Conservation (phyloP, 441 rosid genomes). For the Adansonia grandidieri region DNA sequence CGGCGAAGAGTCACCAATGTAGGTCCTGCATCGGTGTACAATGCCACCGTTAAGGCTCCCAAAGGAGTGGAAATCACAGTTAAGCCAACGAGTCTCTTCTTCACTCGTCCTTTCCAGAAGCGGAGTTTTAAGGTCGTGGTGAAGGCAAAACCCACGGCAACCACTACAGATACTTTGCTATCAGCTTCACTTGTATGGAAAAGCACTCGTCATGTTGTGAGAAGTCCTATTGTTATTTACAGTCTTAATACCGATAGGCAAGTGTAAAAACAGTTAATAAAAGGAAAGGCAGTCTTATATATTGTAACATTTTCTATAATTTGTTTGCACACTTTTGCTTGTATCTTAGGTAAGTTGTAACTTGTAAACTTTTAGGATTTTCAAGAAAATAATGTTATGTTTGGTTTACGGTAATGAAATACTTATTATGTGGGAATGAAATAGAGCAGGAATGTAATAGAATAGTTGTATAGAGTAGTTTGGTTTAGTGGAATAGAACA, state of each 20-base stretch:
- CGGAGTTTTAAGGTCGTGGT: slow-evolving; percentile 77
- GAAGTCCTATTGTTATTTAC: slow-evolving; percentile 63
- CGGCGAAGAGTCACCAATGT: slow-evolving; percentile 65
- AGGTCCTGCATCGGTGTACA: slow-evolving; percentile 51
- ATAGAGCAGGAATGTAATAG: too few relatives aligned
- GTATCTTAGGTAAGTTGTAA: too few relatives aligned
- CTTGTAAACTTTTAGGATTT: too few relatives aligned
- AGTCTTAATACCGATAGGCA: slow-evolving; percentile 29
- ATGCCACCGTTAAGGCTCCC: slow-evolving; percentile 53
- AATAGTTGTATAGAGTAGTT: too few relatives aligned
- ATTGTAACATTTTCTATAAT: neutral
- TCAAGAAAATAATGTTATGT: too few relatives aligned
- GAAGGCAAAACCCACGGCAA: slow-evolving; percentile 47
- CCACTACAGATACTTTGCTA: slow-evolving; percentile 37
- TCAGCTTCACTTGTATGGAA: slow-evolving; percentile 70
- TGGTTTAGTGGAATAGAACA: too few relatives aligned
- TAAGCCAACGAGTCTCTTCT: slow-evolving; percentile 50
- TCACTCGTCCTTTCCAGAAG: slow-evolving; percentile 48
- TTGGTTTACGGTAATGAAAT: too few relatives aligned
- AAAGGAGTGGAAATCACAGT: slow-evolving; percentile 54
- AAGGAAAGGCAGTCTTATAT: neutral
- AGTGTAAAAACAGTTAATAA: neutral
- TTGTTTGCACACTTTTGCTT: neutral
- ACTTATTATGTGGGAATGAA: too few relatives aligned
- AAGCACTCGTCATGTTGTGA: slow-evolving; percentile 49